Conservation (phyloP, 2,329 filamentous ascomycete species). For the Cercospora sojina region DNA sequence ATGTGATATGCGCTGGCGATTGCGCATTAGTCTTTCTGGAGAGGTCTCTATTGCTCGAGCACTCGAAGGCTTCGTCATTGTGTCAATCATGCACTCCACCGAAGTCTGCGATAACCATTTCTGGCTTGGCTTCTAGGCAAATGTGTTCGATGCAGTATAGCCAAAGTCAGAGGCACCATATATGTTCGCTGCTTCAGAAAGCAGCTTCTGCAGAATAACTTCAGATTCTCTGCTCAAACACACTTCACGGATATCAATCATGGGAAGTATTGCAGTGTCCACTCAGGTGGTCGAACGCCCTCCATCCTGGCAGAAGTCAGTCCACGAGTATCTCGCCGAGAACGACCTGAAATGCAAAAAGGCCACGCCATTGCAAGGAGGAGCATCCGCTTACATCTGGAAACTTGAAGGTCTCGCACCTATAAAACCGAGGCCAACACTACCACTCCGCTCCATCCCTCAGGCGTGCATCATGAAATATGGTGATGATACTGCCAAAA, state of each 20-base stretch:
- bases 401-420: slow-evolving; percentile 8
- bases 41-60: neutral
- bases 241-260: neutral
- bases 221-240: neutral
- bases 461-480: slow-evolving; percentile 15
- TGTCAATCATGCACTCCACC: neutral
- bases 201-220: neutral
- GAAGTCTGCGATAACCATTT: neutral
- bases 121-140: neutral
- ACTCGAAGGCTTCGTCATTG: neutral
- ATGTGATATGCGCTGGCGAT: neutral
- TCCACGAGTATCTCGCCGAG: slow-evolving; percentile 11
- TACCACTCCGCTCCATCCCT: neutral
- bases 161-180: neutral
- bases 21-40: neutral
- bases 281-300: slow-evolving; percentile 12
- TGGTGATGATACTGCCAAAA: slow-evolving; percentile 11
- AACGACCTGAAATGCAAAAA: slow-evolving; percentile 7
- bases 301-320: slow-evolving; percentile 9
- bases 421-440: neutral
- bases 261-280: slow-evolving; percentile 3
- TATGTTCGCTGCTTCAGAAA: neutral
- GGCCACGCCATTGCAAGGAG: slow-evolving; percentile 15
- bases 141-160: neutral
- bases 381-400: slow-evolving; percentile 18